Base-by-base conservation (phyloP, 352 stramenopile genomes). In the Pythium plurisporium region DNA sequence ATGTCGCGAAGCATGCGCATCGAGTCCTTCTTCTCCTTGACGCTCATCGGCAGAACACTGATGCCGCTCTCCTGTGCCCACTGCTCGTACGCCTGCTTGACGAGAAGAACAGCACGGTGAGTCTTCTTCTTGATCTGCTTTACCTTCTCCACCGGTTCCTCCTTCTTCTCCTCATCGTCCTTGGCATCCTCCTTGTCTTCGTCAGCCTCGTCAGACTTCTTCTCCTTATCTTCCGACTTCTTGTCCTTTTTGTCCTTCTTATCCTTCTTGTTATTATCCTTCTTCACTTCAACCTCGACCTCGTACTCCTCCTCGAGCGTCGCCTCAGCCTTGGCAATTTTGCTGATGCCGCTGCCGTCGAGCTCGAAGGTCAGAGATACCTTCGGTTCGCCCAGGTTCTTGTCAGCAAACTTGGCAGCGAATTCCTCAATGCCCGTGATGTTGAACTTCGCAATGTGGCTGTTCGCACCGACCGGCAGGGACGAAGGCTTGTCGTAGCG, bases 291-390 rank as follows among this genome's bases (percentile, higher is more conserved):
- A 29, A 87, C 84, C 50, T 80, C 70, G 20, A 87, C 72, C 55
- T 93, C 70, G 47, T 87, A 76, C 62, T 95, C 78, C 52, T 89
- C 81, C 61, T 94, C 93, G 23, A 98, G 74, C 19, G 81, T 88
- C 22, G 92, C 95, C 65, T 98, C 93, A 14, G 91, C 94, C 75
- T 98, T 98, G 30, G 89, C 68, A 36, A 99, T 85, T 27, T 79
- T 64, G 17, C 85, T 86, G 45, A 98, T 91, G 34, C 95, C 96
- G 59, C 92, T 98, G 19, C 70, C 80, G 61, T 96, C 94, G 36
- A 98, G 70, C 65, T 95, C 81, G 65, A 98, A 99, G 49, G 93
- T 91, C 11, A 99, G 66, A 6, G 91, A 95, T 2, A 98, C 80
- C 74, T 99, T 98, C 12, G 95, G 96, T 42, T 84, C 73, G 15